phyloP scores from a whole-genome alignment of 163 green algal genomes.

The Chlamydomonas reinhardtii region DNA sequence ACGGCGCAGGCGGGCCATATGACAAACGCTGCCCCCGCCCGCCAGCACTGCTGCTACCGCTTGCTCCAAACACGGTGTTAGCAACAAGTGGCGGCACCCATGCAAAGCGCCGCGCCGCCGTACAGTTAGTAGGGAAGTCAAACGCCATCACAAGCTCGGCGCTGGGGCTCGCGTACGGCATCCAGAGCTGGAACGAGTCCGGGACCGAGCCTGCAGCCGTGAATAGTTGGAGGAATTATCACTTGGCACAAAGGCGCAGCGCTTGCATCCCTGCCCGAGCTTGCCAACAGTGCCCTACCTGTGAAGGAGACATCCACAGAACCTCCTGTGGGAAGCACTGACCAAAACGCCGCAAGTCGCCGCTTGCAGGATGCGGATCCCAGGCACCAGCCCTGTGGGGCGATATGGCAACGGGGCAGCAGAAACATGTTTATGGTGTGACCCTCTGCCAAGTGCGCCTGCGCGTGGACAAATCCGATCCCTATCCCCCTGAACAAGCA shows the following conservation, averaged over 20 bases:
- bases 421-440: too few relatives aligned
- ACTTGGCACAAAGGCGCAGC: too few relatives aligned
- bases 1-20: neutral
- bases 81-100: neutral
- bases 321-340: conserved; percentile 2
- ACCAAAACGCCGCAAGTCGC: conserved; percentile 49
- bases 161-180: neutral
- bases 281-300: neutral
- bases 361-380: neutral
- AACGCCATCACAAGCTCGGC: neutral
- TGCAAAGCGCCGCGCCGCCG: neutral
- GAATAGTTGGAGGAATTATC: too few relatives aligned
- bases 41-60: neutral
- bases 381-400: conserved; percentile 29
- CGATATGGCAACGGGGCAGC: neutral
- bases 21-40: too few relatives aligned
- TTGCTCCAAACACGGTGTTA: neutral
- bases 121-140: neutral
- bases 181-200: neutral
- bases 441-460: neutral
- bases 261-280: too few relatives aligned
- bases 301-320: neutral
- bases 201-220: neutral
- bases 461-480: neutral
- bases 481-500: neutral